Conservation (phyloP, 2,329 filamentous ascomycete species). For the Boeremia exigua region DNA sequence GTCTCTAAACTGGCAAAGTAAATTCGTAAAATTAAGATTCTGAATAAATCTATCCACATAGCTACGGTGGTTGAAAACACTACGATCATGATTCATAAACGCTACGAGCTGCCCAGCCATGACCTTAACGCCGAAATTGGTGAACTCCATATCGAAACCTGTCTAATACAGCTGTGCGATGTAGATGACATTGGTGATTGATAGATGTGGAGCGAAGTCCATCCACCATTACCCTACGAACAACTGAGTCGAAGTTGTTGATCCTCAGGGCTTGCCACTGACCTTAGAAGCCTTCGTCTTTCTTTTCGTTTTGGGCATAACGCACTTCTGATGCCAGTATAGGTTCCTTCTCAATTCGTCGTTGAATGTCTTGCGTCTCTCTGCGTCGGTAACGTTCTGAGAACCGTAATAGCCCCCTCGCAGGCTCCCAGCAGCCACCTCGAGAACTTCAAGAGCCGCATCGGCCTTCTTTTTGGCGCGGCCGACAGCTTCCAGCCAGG, state of each 20-base stretch:
- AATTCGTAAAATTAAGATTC: too few species aligned
- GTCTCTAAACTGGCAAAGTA: too few species aligned
- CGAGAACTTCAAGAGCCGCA: conserved; percentile 37
- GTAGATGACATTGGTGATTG: neutral
- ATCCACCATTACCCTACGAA: neutral
- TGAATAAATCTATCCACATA: too few species aligned
- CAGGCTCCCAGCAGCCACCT: conserved; percentile 10
- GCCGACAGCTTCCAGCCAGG: conserved; percentile 46
- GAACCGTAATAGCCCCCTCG: neutral
- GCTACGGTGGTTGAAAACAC: too few species aligned
- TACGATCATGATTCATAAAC: too few species aligned
- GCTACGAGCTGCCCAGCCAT: conserved; percentile 1
- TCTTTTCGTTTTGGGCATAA: conserved; percentile 15
- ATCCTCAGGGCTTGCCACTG: neutral
- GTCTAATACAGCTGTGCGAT: neutral
- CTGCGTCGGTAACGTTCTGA: neutral
- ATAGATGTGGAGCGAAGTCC: neutral
- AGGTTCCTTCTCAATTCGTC: conserved; percentile 28
- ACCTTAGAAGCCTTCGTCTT: conserved; percentile 13
- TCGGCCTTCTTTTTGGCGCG: conserved; percentile 34
- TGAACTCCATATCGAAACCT: conserved; percentile 1
- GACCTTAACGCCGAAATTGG: conserved; percentile 3
- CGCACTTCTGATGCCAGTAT: conserved; percentile 23
- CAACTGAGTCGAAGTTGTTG: conserved; percentile 3
- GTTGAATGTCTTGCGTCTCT: conserved; percentile 19